Base-by-base conservation (phyloP, 2,329 filamentous ascomycete species). In the Fusarium mexicanum region DNA sequence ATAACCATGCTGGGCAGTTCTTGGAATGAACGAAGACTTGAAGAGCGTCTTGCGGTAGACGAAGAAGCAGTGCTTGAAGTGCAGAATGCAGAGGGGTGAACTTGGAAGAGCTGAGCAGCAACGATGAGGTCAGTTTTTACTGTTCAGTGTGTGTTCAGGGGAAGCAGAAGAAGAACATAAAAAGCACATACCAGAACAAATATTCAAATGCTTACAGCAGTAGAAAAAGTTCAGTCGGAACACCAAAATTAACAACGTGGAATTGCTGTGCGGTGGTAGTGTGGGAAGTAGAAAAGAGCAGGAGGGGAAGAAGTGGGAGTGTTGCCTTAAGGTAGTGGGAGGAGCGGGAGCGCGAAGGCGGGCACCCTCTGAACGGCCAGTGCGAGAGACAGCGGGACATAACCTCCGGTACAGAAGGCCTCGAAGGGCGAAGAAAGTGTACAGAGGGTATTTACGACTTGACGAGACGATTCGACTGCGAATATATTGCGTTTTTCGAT, bases 171-270 rank as follows among this genome's bases (percentile, higher is more conserved):
- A 50, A 51, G 40, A 47, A 50, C 33, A 47, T 48, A 16, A 24
- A 8, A 12, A 38, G 35, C 11, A 74, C 71, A 57, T 40, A 68
- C 71, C 55, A 40, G 38, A 41, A 47, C 38, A 54, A 31, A 44
- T 61, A 57, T 69, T 69, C 55, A 55, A 47, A 38, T 6, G 20
- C 31, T 51, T 51, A 2, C 48, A 35, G 22, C n/a, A 6, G 29
- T 47, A 20, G 24, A 31, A 24, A 31, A 6, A 46, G 24, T 24
- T 16, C 24, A 1, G 16, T 16, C 22, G 9, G 38, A 53, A 57
- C 29, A 33, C 22, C 5, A 33, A 22, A 38, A 46, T 18, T 59
- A 71, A 63, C 40, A 67, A 43, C 1, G 22, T 4, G 18, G 12
- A 20, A 8, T 22, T 6, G 14, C 10, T 43, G 17, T 24, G 24